Conservation (phyloP, 306 rosid species). For the Luffa acutangula region DNA sequence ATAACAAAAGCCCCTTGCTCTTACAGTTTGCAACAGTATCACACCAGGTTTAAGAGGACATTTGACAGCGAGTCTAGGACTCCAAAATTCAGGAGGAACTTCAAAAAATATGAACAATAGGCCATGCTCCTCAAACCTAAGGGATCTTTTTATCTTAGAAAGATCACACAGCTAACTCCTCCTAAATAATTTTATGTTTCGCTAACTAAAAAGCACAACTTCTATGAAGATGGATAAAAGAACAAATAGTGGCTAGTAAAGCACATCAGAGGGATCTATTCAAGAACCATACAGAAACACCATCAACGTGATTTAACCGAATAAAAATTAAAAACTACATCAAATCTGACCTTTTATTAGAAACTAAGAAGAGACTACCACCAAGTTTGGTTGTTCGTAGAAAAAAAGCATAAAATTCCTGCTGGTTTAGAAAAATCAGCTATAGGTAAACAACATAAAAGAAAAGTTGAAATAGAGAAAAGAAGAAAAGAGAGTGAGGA, state of each 20-base stretch:
- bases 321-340: background rate
- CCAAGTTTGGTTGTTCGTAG: background rate
- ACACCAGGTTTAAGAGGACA: background rate
- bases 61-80: background rate
- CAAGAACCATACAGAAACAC: background rate
- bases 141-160: background rate
- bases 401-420: background rate
- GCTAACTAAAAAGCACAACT: background rate
- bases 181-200: background rate
- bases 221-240: background rate
- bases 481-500: background rate
- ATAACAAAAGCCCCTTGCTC: background rate
- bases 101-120: background rate
- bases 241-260: background rate
- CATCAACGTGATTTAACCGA: background rate
- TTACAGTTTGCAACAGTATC: background rate
- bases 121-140: background rate
- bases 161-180: background rate
- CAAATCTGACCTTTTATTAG: background rate
- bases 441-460: background rate
- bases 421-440: background rate
- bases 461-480: background rate
- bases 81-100: background rate
- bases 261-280: background rate
- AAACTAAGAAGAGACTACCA: background rate